Conservation (phyloP, 306 rosid genomes). For the Astragalus glycyphyllos region DNA sequence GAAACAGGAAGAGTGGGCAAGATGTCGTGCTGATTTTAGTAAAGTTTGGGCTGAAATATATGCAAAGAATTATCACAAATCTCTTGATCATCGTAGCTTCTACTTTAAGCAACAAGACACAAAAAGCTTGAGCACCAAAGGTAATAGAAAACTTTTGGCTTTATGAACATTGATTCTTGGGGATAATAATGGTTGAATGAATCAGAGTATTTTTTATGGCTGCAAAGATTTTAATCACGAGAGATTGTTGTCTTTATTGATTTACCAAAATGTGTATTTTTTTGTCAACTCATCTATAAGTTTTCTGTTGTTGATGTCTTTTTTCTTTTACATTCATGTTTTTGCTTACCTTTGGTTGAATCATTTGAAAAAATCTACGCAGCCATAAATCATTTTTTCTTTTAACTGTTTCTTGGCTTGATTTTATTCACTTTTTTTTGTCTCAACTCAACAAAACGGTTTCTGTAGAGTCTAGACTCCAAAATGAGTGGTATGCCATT, state of each 20-base stretch:
- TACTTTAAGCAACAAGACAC: slow-evolving; percentile 99
- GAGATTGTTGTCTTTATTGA: slow-evolving; percentile 3
- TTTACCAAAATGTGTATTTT: slow-evolving; percentile 6
- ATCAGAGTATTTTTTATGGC: neutral
- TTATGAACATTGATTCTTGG: slow-evolving; percentile 22
- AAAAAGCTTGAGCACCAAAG: slow-evolving; percentile 94
- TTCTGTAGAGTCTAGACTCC: slow-evolving; percentile 24
- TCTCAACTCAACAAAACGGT: neutral
- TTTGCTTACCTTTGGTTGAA: neutral
- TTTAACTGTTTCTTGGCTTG: slow-evolving; percentile 26
- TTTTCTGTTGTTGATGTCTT: slow-evolving; percentile 18
- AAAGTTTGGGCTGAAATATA: slow-evolving; percentile 99
- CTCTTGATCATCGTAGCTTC: slow-evolving; percentile 99
- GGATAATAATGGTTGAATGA: no score
- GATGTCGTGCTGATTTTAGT: slow-evolving; percentile 90
- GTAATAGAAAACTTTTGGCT: slow-evolving; percentile 47
- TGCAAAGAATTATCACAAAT: slow-evolving; percentile 94
- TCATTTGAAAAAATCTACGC: neutral
- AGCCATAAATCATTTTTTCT: neutral
- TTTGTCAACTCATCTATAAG: slow-evolving; percentile 10
- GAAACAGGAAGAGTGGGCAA: slow-evolving; percentile 98
- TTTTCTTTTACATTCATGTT: neutral
- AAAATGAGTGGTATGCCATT: slow-evolving; percentile 22
- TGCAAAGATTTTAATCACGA: slow-evolving; percentile 10
- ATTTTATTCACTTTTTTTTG: slow-evolving; percentile 22